Conservation (phyloP, 768 basidiomycete species). For the Polyporus arcularius region DNA sequence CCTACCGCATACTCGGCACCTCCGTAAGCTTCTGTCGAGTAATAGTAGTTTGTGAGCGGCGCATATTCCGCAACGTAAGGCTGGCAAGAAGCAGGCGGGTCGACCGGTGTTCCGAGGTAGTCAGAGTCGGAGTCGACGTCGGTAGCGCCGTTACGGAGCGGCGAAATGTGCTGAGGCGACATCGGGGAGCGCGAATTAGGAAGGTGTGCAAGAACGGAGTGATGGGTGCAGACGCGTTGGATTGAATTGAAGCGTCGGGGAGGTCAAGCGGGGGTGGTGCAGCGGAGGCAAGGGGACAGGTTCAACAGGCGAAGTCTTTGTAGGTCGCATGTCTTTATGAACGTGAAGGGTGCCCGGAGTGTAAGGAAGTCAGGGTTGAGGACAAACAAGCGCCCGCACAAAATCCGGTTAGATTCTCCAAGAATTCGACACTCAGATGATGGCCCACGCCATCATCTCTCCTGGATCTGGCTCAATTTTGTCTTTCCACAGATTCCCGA, state of each 20-base stretch:
- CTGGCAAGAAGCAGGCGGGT: slow-evolving; percentile 10
- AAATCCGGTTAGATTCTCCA: slow-evolving; percentile 9
- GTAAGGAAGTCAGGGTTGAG: slow-evolving; percentile 19
- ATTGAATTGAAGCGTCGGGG: neutral
- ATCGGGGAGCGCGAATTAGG: slow-evolving; percentile 21
- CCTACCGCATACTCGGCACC: slow-evolving; percentile 2
- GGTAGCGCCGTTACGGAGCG: slow-evolving; percentile 13
- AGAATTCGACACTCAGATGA: slow-evolving; percentile 14
- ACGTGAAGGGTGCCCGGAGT: slow-evolving; percentile 15
- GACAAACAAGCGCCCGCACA: slow-evolving; percentile 2
- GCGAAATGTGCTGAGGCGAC: slow-evolving; percentile 16
- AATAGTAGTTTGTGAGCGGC: slow-evolving; percentile 15
- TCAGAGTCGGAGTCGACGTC: slow-evolving; percentile 23
- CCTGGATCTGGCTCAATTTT: slow-evolving; percentile 3
- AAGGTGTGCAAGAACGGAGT: slow-evolving; percentile 21
- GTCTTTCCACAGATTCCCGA: neutral
- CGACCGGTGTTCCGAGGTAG: slow-evolving; percentile 19
- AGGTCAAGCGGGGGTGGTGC: neutral
- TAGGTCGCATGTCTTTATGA: slow-evolving; percentile 21
- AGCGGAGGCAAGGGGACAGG: slow-evolving; percentile 13
- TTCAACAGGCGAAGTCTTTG: slow-evolving; percentile 12
- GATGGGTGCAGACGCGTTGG: neutral
- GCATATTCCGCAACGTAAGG: slow-evolving; percentile 14
- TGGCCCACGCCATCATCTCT: slow-evolving; percentile 6
- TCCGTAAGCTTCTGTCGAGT: neutral